Base-by-base conservation (phyloP, 1,284 basidiomycete species). In the Malassezia obtusa region DNA sequence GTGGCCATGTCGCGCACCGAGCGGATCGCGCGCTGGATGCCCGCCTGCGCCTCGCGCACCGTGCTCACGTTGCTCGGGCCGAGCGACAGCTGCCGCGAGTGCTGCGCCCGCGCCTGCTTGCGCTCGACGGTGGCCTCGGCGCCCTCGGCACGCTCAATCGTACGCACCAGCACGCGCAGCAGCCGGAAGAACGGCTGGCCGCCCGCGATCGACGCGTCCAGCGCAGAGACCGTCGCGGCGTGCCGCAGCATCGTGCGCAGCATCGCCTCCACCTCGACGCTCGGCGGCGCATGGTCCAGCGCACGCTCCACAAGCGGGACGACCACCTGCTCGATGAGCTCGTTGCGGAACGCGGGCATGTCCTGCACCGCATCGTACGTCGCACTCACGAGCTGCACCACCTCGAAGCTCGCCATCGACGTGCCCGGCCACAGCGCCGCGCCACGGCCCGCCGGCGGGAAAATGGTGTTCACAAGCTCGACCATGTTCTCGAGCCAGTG, bases 301-400 rank as follows among this genome's bases (percentile, higher is more conserved):
- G 61, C 61, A 25, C 59, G 62, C 39, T 61, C 58, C 3, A 65
- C 59, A 25, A 72, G 45, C 7, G 68, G 68, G 37, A 72, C 44
- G 25, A 72, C 52, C 30, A 73, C 44, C 14, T 64, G 59, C 15
- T 57, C 58, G 53, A 71, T 58, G 45, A 73, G 57, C 10, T 57
- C 50, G 32, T 64, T 50, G 25, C 68, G 60, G 45, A 66, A 56
- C n/a, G 47, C 38, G 1, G 64, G 64, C 24, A 71, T 47, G 45
- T 71, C 67, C 43, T 67, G 62, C 7, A 73, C 67, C 3, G 60
- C 59, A 26, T 63, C 58, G 54, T 70, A 73, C 35, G 67, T 67
- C 37, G 69, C 58, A 21, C 64, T 60, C 25, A 71, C 39, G n/a
- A 73, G 61, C 21, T 55, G 48, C 6, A 61, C 61, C 3, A 68